Evolutionary conservation across 2,329 filamentous ascomycete genomes (phyloP), one percentile per base, ranked within the genome.

Genomic region (Colletotrichum spinosum): DNA sequence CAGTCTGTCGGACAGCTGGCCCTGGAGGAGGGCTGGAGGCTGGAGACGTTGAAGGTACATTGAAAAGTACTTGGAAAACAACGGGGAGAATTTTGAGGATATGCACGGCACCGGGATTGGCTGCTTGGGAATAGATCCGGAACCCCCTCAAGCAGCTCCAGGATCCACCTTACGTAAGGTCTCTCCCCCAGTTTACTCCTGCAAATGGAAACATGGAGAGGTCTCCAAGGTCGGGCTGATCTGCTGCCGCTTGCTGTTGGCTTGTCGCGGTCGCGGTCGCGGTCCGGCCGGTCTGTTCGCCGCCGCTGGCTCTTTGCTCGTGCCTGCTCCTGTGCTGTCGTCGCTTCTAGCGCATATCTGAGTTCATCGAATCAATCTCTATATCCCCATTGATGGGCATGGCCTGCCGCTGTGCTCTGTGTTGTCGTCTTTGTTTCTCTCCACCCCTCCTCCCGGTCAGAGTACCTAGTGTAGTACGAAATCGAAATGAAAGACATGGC

Each of bases 91-190:
- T 41, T 33, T 13, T 5, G 33, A 55, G 8, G 48, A 10, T n/a
- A 52, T 38, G 62, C 51, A 55, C 51, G 35, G 25, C 25, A 25
- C 25, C 25, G 4, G 25, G 56, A 65, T 61, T 65, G 61, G 61
- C 56, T 63, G 60, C 46, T 48, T 63, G 56, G 45, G 50, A 55
- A 33, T 60, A 38, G 50, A 60, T 54, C 45, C 45, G 41, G 42
- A 42, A 42, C 38, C 17, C 33, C 35, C 52, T 15, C 17, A 57
- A 49, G 25, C 25, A 25, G 25, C 25, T 25, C 25, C 25, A 25
- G 25, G 25, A 53, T 33, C 48, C 35, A 57, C 58, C 63, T 66
- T 63, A 66, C 17, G 48, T 63, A 63, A 66, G 58, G 25, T 38
- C 1, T 34, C 37, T 53, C 58, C 42, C 38, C 62, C 46, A 33